Percentiles rank a stretch among this genome's conserved stretches.
phyloP scores from a whole-genome alignment of 1,284 basidiomycete species.

The Meira nashicola region DNA sequence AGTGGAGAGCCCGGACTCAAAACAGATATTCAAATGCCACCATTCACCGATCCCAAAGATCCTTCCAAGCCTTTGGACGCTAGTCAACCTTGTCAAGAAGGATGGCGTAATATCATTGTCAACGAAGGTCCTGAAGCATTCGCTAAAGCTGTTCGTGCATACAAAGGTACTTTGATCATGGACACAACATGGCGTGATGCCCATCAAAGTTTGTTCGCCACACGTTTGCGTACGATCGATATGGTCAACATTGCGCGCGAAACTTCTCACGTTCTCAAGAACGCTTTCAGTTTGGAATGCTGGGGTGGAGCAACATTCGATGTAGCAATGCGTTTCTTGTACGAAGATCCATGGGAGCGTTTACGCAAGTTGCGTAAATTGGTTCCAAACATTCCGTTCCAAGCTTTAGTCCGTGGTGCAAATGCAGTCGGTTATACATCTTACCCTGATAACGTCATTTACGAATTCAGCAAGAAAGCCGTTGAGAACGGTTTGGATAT shows the following conservation, averaged over 20 bases:
- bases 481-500: slow-evolving; percentile 99
- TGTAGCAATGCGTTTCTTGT: slow-evolving; percentile 98
- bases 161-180: slow-evolving; percentile 72
- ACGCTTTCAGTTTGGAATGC: slow-evolving; percentile 95
- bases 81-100: slow-evolving; percentile 73
- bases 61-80: slow-evolving; percentile 71
- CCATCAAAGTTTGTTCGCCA: slow-evolving; percentile 95
- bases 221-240: slow-evolving; percentile 90
- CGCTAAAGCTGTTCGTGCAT: slow-evolving; percentile 93
- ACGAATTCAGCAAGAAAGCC: slow-evolving; percentile 73
- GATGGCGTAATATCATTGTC: slow-evolving; percentile 98
- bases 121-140: slow-evolving; percentile 97
- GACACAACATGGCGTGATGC: slow-evolving; percentile 97
- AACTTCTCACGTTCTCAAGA: slow-evolving; percentile 79
- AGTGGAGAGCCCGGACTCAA: slow-evolving; percentile 90
- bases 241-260: slow-evolving; percentile 99
- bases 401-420: slow-evolving; percentile 95
- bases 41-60: slow-evolving; percentile 72
- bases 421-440: slow-evolving; percentile 99
- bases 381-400: slow-evolving; percentile 97
- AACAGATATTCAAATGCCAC: slow-evolving; percentile 79
- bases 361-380: slow-evolving; percentile 87
- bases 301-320: slow-evolving; percentile 99
- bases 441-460: slow-evolving; percentile 99
- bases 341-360: slow-evolving; percentile 99